Conservation (phyloP, 2,329 filamentous ascomycete genomes). For the Aspergillus caelatus region DNA sequence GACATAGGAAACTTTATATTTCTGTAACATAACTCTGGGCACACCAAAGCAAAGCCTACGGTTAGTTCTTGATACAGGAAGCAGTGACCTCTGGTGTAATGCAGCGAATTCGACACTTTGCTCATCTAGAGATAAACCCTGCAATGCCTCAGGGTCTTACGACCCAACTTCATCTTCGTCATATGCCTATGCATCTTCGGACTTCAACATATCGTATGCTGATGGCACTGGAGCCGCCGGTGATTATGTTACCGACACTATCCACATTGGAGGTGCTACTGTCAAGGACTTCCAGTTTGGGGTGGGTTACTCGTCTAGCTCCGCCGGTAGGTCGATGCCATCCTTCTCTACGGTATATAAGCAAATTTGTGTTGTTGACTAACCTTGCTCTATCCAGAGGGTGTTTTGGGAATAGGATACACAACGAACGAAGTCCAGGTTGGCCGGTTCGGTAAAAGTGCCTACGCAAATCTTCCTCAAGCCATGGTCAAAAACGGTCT, state of each 20-base stretch:
- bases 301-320: conserved; percentile 59
- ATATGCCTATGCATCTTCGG: conserved; percentile 70
- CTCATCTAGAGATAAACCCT: conserved; percentile 41
- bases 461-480: conserved; percentile 71
- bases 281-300: conserved; percentile 61
- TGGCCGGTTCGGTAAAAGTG: conserved; percentile 49
- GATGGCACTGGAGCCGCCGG: conserved; percentile 77
- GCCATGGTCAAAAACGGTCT: conserved; percentile 63
- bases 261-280: conserved; percentile 57
- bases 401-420: conserved; percentile 87
- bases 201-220: conserved; percentile 87
- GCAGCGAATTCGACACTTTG: conserved; percentile 54
- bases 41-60: conserved; percentile 59
- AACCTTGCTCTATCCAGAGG: conserved; percentile 51
- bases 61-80: conserved; percentile 65
- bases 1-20: conserved; percentile 58
- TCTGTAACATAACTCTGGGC: conserved; percentile 60
- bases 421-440: conserved; percentile 68
- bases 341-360: neutral
- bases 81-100: conserved; percentile 66
- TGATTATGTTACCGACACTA: conserved; percentile 77
- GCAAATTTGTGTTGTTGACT: neutral
- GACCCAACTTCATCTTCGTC: conserved; percentile 67
- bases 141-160: conserved; percentile 55
- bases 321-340: conserved; percentile 38